These are phyloP conservation scores for Ophiocordyceps camponoti-saundersi DNA, from an alignment of 2,329 filamentous ascomycete genomes.

Conservation along the genomic window DNA sequence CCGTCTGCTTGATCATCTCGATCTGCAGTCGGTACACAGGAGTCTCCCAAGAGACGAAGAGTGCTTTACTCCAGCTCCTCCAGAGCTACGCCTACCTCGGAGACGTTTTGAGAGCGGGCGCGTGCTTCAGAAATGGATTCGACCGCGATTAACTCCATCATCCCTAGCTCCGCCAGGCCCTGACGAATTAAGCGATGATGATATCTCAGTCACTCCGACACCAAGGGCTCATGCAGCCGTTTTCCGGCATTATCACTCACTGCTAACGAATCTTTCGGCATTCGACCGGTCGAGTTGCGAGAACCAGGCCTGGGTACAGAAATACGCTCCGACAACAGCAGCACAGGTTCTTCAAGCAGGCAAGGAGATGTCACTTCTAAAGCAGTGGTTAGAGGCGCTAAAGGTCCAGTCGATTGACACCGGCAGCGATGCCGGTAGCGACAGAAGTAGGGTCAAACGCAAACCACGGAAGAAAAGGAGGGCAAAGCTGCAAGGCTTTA, in stretches of 20 bases:
- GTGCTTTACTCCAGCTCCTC: conserved; percentile 25
- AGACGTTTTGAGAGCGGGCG: conserved; percentile 41
- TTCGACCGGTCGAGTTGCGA: conserved; percentile 73
- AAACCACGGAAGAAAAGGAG: conserved; percentile 50
- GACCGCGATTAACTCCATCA: conserved; percentile 23
- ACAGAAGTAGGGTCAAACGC: conserved; percentile 12
- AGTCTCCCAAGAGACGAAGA: conserved; percentile 15
- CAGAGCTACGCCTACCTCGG: conserved; percentile 33
- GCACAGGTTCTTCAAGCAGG: conserved; percentile 60
- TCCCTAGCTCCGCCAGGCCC: conserved; percentile 2
- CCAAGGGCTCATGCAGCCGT: conserved; percentile 38
- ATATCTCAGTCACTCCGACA: conserved; percentile 10
- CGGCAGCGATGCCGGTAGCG: conserved; percentile 20
- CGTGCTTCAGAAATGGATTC: conserved; percentile 32
- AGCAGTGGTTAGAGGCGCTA: conserved; percentile 65
- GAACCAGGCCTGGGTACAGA: conserved; percentile 56
- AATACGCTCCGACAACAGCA: conserved; percentile 60
- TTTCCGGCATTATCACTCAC: conserved; percentile 35
- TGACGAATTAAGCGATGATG: conserved; percentile 16
- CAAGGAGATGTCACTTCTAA: conserved; percentile 51
- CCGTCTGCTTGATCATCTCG: conserved; percentile 9
- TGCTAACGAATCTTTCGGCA: conserved; percentile 50
- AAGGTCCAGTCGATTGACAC: conserved; percentile 63
- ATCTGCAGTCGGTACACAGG: conserved; percentile 10
- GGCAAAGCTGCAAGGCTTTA: conserved; percentile 63